phyloP scores from a whole-genome alignment of 495 filamentous ascomycete species.

The Chaetomium cochliodes region DNA sequence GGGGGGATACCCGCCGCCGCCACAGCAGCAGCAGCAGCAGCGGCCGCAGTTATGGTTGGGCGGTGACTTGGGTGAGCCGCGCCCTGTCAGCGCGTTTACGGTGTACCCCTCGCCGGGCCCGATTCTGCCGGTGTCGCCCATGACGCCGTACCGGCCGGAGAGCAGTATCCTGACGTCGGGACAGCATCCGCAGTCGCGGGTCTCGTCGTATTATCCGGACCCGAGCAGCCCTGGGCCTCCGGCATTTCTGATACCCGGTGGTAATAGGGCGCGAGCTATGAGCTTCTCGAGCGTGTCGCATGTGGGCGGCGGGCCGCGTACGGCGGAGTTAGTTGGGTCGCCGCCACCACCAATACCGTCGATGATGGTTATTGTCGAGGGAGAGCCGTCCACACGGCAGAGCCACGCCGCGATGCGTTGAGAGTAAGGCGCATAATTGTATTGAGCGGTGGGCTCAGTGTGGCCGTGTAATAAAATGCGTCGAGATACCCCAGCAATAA shows the following conservation, averaged over 20 bases:
- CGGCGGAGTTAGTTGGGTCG: constrained; percentile 7
- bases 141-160: constrained; percentile 16
- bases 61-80: background rate
- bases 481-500: constrained; percentile 8
- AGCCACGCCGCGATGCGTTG: background rate
- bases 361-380: constrained; percentile 12
- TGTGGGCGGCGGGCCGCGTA: background rate
- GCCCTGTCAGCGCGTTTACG: constrained; percentile 12
- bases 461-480: background rate
- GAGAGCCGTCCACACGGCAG: background rate
- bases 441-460: background rate
- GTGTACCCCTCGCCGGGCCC: constrained; percentile 9
- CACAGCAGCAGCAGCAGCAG: background rate
- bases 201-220: constrained; percentile 14
- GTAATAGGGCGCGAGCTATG: constrained; percentile 17
- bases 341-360: constrained; percentile 7
- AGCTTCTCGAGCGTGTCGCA: constrained; percentile 20
- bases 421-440: background rate
- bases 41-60: background rate
- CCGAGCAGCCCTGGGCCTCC: constrained; percentile 20
- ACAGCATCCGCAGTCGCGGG: background rate
- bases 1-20: background rate
- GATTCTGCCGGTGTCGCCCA: constrained; percentile 18
- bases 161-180: constrained; percentile 1
- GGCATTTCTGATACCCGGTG: constrained; percentile 28